phyloP scores from a whole-genome alignment of 108 stramenopile species.

The Nitzschia putrida region DNA sequence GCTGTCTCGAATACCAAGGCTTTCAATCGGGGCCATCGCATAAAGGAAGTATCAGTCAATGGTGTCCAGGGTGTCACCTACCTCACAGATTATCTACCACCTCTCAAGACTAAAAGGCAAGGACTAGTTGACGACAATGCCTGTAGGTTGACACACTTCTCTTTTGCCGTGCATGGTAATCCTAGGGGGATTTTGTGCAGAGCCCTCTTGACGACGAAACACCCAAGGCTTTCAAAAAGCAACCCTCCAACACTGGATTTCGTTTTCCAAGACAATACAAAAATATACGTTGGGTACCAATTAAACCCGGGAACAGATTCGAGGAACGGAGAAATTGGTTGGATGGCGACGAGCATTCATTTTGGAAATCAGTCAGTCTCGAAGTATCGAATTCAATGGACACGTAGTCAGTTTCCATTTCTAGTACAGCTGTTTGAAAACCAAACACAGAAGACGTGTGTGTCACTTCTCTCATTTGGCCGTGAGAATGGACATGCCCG shows the following conservation, averaged over 20 bases:
- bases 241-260: slow-evolving; percentile 8
- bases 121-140: neutral
- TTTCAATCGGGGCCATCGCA: neutral
- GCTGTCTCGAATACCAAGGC: neutral
- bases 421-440: slow-evolving; percentile 10
- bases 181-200: neutral
- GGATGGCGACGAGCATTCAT: slow-evolving; percentile 13
- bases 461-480: neutral
- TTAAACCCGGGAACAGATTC: neutral
- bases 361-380: neutral
- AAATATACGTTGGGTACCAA: neutral
- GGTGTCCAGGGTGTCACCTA: neutral
- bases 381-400: slow-evolving; percentile 9
- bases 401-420: slow-evolving; percentile 6
- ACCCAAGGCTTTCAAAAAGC: neutral
- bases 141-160: neutral
- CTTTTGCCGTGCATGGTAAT: slow-evolving; percentile 3
- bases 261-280: slow-evolving; percentile 1
- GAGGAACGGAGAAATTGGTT: neutral
- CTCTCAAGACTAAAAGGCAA: neutral
- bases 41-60: neutral
- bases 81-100: slow-evolving; percentile 2
- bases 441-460: neutral
- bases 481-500: neutral
- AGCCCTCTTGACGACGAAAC: slow-evolving; percentile 6